Conservation (phyloP, 345 rosid species). For the Citrus australasica region DNA sequence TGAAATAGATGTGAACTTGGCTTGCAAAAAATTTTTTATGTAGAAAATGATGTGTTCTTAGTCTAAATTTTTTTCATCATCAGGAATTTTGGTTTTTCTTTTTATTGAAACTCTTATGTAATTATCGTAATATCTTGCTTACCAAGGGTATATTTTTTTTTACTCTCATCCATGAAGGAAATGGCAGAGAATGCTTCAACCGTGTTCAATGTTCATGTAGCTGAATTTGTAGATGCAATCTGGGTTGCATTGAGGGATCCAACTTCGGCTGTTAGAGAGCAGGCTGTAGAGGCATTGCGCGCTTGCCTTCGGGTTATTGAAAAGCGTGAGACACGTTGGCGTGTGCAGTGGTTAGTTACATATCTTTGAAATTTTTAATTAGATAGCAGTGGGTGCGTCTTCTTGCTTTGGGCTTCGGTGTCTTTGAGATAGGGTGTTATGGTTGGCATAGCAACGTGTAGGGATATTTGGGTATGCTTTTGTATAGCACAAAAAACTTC, state of each 20-base stretch:
- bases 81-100: neutral
- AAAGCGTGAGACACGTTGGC: slow-evolving; percentile 99
- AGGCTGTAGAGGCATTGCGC: slow-evolving; percentile 97
- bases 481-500: too few species aligned
- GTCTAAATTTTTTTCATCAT: neutral
- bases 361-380: neutral
- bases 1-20: neutral
- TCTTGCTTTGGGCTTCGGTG: too few species aligned
- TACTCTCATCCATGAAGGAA: slow-evolving; percentile 52
- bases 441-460: too few species aligned
- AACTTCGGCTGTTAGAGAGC: slow-evolving; percentile 75
- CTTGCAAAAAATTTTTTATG: neutral
- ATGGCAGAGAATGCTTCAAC: slow-evolving; percentile 99
- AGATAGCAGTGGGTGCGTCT: neutral
- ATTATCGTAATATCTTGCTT: slow-evolving; percentile 1
- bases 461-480: too few species aligned
- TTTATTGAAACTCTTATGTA: neutral
- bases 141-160: neutral
- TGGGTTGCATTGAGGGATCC: slow-evolving; percentile 99
- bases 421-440: too few species aligned
- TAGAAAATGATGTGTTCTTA: neutral
- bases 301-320: slow-evolving; percentile 99
- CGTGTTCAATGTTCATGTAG: slow-evolving; percentile 93
- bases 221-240: slow-evolving; percentile 95
- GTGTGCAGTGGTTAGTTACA: slow-evolving; percentile 87